Conservation (phyloP, 192 early-diverging fungal genomes). For the Podila horticola region DNA sequence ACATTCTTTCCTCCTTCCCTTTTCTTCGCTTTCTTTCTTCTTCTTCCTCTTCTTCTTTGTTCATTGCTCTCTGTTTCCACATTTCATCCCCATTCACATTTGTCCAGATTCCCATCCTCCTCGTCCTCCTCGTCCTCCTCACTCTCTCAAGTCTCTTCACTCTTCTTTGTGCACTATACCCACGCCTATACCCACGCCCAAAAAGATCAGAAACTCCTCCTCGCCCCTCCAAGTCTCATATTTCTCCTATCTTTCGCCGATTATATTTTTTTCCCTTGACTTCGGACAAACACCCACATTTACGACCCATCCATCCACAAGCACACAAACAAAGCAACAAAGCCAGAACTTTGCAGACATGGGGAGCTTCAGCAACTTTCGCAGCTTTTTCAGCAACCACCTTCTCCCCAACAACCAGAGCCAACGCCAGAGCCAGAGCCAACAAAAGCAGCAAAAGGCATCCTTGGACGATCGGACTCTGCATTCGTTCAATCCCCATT, state of each 20-base stretch:
- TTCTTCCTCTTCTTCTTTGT: neutral
- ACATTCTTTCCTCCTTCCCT: neutral
- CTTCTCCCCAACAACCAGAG: slow-evolving; percentile 14
- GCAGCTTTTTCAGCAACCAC: slow-evolving; percentile 38
- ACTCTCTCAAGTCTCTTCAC: neutral
- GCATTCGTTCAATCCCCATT: slow-evolving; percentile 15
- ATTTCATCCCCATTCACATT: neutral
- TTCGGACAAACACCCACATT: slow-evolving; percentile 1
- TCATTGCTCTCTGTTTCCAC: neutral
- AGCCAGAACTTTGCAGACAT: slow-evolving; percentile 12
- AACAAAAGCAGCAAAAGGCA: slow-evolving; percentile 16
- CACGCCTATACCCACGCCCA: too few species aligned
- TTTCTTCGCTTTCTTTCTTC: neutral
- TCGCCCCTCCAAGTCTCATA: slow-evolving; percentile 1
- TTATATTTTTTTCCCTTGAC: slow-evolving; percentile 5
- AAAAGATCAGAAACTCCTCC: neutral
- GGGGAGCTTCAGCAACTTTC: slow-evolving; percentile 41
- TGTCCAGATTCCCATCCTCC: neutral
- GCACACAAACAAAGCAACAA: neutral
- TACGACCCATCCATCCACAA: neutral
- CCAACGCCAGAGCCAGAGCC: neutral
- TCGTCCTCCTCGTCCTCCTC: neutral
- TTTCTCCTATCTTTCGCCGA: slow-evolving; percentile 2
- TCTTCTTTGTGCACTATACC: neutral
- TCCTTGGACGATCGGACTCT: slow-evolving; percentile 29